Conservation (phyloP, 495 filamentous ascomycete genomes). For the Aspergillus homomorphus region DNA sequence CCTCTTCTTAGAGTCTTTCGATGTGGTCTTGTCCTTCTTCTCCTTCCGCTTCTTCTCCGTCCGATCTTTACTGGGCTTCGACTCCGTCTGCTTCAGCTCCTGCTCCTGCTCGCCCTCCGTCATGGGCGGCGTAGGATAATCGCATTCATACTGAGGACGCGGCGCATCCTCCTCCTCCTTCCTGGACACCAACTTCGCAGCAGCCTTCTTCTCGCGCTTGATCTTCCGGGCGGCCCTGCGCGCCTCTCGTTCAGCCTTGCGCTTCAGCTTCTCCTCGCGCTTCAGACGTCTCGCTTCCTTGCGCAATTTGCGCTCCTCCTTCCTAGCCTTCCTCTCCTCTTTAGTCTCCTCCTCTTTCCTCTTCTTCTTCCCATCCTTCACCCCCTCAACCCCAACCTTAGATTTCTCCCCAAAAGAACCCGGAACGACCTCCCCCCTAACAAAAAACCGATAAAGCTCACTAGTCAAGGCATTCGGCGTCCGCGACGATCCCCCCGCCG, state of each 20-base stretch:
- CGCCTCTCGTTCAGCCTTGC: conserved; percentile 36
- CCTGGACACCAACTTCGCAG: conserved; percentile 27
- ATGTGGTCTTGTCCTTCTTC: conserved; percentile 25
- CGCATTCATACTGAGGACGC: conserved; percentile 24
- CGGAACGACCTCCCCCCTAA: conserved; percentile 66
- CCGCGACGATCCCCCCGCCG: conserved; percentile 7
- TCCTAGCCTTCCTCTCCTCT: conserved; percentile 9
- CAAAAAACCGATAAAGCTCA: conserved; percentile 79
- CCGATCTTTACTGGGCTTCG: conserved; percentile 20
- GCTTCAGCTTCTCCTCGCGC: conserved; percentile 23
- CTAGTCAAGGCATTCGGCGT: conserved; percentile 42
- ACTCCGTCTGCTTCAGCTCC: conserved; percentile 22
- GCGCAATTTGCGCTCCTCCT: conserved; percentile 10
- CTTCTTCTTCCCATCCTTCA: conserved; percentile 29
- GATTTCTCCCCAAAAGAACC: conserved; percentile 53
- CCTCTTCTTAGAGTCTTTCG: conserved; percentile 19
- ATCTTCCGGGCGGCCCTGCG: conserved; percentile 17
- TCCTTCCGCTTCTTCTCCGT: conserved; percentile 23
- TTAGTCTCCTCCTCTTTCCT: conserved; percentile 24
- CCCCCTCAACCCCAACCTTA: conserved; percentile 7
- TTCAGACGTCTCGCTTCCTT: conserved; percentile 12
- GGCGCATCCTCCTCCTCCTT: conserved; percentile 23
- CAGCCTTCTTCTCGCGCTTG: conserved; percentile 30
- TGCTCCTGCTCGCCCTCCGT: conserved; percentile 30
- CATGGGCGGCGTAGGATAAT: conserved; percentile 42